phyloP scores from a whole-genome alignment of 345 rosid species.

The Populus nigra region DNA sequence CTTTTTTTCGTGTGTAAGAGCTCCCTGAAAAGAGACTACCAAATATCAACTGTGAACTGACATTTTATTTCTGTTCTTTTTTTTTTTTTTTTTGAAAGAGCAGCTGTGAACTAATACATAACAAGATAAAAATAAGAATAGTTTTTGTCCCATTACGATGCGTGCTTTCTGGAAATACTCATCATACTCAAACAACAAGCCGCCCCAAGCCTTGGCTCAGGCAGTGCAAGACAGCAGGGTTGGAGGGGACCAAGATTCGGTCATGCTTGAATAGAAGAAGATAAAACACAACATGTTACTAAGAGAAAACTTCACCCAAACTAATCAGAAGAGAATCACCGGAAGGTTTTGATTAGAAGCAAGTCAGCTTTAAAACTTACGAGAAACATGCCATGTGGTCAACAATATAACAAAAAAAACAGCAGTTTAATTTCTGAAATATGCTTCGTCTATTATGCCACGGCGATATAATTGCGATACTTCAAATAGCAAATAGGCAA shows the following conservation, averaged over 20 bases:
- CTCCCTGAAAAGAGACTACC: slow-evolving; percentile 22
- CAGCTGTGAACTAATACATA: background rate
- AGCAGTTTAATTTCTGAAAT: background rate
- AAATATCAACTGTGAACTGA: slow-evolving; percentile 2
- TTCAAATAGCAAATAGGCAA: background rate
- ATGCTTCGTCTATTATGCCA: background rate
- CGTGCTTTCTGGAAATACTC: background rate
- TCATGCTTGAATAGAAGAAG: background rate
- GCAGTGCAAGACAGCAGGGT: background rate
- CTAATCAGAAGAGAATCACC: background rate
- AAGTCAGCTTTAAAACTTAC: background rate
- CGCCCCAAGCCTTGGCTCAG: background rate
- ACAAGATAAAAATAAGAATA: background rate
- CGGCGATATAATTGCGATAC: background rate
- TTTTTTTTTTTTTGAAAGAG: background rate
- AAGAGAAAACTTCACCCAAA: background rate
- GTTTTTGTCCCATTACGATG: background rate
- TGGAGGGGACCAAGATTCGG: background rate
- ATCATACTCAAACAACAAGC: background rate
- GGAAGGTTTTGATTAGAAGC: background rate
- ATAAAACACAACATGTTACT: background rate
- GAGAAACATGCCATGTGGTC: background rate
- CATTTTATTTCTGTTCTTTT: background rate
- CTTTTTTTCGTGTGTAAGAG: slow-evolving; percentile 29
- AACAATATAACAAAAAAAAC: background rate